Evolutionary conservation across 2,329 filamentous ascomycete genomes (phyloP).

Genomic region (Amauroascus niger): DNA sequence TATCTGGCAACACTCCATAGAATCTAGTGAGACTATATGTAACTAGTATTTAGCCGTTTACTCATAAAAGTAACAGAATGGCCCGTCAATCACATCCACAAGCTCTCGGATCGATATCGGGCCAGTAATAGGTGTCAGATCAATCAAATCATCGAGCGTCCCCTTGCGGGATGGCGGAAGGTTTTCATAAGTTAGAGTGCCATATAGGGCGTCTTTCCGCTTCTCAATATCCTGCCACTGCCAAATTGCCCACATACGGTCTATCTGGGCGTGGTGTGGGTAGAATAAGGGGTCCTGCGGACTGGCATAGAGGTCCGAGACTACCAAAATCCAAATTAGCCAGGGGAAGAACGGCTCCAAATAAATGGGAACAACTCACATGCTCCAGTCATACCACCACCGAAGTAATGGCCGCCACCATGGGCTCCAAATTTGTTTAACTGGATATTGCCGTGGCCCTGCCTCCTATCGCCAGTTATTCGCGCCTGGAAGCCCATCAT

Average conservation of each 20-base stretch:
- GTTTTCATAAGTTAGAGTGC: slow-evolving; percentile 15
- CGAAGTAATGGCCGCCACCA: slow-evolving; percentile 15
- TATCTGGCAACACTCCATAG: too few relatives aligned
- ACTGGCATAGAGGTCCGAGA: slow-evolving; percentile 16
- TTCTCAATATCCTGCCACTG: slow-evolving; percentile 16
- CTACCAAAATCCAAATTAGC: neutral
- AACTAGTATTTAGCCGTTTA: too few relatives aligned
- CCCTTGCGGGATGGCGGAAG: slow-evolving; percentile 19
- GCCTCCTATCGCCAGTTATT: slow-evolving; percentile 11
- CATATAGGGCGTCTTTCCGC: slow-evolving; percentile 11
- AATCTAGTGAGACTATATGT: too few relatives aligned
- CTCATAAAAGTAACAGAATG: slow-evolving; percentile 23
- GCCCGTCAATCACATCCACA: slow-evolving; percentile 20
- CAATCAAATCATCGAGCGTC: slow-evolving; percentile 22
- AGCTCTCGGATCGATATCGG: slow-evolving; percentile 17
- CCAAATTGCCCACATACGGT: slow-evolving; percentile 22
- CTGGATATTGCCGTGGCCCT: slow-evolving; percentile 4
- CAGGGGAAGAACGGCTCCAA: neutral
- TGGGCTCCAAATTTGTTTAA: slow-evolving; percentile 16
- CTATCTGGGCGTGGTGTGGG: slow-evolving; percentile 19
- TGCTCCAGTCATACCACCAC: slow-evolving; percentile 14
- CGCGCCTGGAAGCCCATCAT: slow-evolving; percentile 14
- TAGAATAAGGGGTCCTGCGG: slow-evolving; percentile 20
- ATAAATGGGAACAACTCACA: slow-evolving; percentile 7
- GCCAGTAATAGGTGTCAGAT: slow-evolving; percentile 18